These are phyloP conservation scores for Fraxinus platypoda DNA, from an alignment of 305 asterid species.

Conservation along the genomic window DNA sequence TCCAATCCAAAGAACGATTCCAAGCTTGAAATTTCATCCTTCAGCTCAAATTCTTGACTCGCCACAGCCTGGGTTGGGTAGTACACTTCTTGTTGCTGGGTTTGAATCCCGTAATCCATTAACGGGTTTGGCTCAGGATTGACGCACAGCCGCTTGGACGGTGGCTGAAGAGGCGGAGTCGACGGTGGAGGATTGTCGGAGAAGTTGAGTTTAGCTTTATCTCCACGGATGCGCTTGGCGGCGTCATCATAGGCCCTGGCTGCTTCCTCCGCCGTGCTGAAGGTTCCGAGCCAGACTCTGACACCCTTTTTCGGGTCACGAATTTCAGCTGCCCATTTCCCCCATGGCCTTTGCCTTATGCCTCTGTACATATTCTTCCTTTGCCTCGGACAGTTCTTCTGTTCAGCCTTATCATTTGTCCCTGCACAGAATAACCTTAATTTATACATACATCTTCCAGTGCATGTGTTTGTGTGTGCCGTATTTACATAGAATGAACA, in stretches of 20 bases:
- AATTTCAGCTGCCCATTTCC: conserved; percentile 92
- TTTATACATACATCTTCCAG: background rate
- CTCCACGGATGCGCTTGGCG: conserved; percentile 74
- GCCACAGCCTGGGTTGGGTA: conserved; percentile 20
- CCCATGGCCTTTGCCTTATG: conserved; percentile 88
- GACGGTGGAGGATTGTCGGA: conserved; percentile 26
- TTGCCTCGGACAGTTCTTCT: conserved; percentile 30
- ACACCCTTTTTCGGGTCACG: conserved; percentile 78
- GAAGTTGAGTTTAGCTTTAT: conserved; percentile 81
- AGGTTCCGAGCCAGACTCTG: conserved; percentile 84
- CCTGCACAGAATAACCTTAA: conserved; percentile 17
- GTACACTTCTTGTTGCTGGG: conserved; percentile 27
- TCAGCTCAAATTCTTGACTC: conserved; percentile 27
- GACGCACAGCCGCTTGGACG: conserved; percentile 24
- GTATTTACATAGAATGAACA: background rate
- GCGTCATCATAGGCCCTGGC: conserved; percentile 78
- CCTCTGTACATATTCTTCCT: conserved; percentile 74
- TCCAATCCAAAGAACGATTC: conserved; percentile 60
- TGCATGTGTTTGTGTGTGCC: background rate
- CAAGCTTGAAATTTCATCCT: conserved; percentile 61
- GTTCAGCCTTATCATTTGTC: conserved; percentile 26
- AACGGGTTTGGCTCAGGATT: conserved; percentile 20
- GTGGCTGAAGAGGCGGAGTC: conserved; percentile 13
- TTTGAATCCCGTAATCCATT: conserved; percentile 11
- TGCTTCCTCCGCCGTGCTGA: conserved; percentile 63